Percentiles rank a stretch among this genome's conserved stretches.
Evolutionary conservation across 1,284 basidiomycete species (phyloP).

Genomic region (Ceratobasidium sp.): DNA sequence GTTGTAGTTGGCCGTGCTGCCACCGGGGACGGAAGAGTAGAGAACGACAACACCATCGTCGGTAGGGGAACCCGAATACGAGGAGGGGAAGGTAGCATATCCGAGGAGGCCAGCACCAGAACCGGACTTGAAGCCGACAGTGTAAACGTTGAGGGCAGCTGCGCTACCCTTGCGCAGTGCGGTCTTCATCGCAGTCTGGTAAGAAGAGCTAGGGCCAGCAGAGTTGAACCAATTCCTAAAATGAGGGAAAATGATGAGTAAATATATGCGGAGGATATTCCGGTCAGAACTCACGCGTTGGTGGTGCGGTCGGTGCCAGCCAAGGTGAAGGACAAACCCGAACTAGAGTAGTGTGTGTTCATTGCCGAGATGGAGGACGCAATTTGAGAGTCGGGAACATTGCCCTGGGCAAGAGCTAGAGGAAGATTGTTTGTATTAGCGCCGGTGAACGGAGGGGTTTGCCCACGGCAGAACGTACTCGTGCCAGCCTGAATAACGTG

Average conservation of each 20-base stretch:
- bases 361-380: slow-evolving; percentile 48
- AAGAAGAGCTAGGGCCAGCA: slow-evolving; percentile 55
- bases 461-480: background rate
- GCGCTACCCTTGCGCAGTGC: slow-evolving; percentile 41
- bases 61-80: slow-evolving; percentile 43
- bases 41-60: slow-evolving; percentile 50
- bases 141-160: slow-evolving; percentile 44
- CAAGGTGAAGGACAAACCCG: slow-evolving; percentile 52
- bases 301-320: slow-evolving; percentile 52
- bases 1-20: slow-evolving; percentile 49
- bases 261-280: background rate
- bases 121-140: slow-evolving; percentile 46
- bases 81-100: slow-evolving; percentile 47
- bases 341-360: slow-evolving; percentile 49
- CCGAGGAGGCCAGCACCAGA: slow-evolving; percentile 45
- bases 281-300: slow-evolving; percentile 48
- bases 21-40: slow-evolving; percentile 51
- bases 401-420: slow-evolving; percentile 42
- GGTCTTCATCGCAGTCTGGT: slow-evolving; percentile 64
- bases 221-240: slow-evolving; percentile 44
- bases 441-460: background rate
- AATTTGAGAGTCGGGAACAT: slow-evolving; percentile 45
- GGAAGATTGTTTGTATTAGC: background rate
- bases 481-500: slow-evolving; percentile 44
- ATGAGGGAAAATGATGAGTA: background rate